phyloP scores from a whole-genome alignment of 306 rosid genomes.

The Glycine latifolia region DNA sequence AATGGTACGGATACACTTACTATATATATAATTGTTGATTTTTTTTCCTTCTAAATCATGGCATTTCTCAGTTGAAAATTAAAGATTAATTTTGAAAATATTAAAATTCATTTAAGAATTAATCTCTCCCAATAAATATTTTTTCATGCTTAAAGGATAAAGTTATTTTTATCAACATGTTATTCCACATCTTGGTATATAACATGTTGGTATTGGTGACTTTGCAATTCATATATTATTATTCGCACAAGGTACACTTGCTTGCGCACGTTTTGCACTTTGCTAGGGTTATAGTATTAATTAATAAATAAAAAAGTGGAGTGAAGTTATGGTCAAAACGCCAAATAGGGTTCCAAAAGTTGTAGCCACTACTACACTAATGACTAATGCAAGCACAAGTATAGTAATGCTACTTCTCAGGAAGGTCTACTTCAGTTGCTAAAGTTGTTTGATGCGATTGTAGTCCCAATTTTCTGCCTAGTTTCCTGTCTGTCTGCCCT shows the following conservation, averaged over 20 bases:
- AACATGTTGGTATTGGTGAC: too few relatives aligned
- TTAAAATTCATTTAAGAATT: too few relatives aligned
- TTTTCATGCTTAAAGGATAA: too few relatives aligned
- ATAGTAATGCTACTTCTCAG: slow-evolving; percentile 47
- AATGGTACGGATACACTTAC: slow-evolving; percentile 40
- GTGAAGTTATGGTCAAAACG: slow-evolving; percentile 51
- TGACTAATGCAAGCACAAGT: slow-evolving; percentile 29
- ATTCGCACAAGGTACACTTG: slow-evolving; percentile 26
- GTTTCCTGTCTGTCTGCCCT: slow-evolving; percentile 63
- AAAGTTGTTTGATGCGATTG: slow-evolving; percentile 62
- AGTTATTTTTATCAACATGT: too few relatives aligned
- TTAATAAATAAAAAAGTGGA: slow-evolving; percentile 13
- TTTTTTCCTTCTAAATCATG: not conserved
- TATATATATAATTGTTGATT: slow-evolving; percentile 8
- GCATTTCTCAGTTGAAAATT: too few relatives aligned
- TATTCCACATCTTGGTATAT: too few relatives aligned
- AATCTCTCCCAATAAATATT: too few relatives aligned
- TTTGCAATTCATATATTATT: not conserved
- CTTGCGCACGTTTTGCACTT: slow-evolving; percentile 45
- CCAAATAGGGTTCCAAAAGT: slow-evolving; percentile 11
- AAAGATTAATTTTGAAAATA: too few relatives aligned
- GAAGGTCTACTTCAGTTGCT: slow-evolving; percentile 73
- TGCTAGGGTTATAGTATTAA: not conserved
- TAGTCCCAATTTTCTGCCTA: slow-evolving; percentile 62
- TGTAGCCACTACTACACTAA: slow-evolving; percentile 31